phyloP scores from a whole-genome alignment of 2,329 filamentous ascomycete genomes.

The Lachnellula cervina region DNA sequence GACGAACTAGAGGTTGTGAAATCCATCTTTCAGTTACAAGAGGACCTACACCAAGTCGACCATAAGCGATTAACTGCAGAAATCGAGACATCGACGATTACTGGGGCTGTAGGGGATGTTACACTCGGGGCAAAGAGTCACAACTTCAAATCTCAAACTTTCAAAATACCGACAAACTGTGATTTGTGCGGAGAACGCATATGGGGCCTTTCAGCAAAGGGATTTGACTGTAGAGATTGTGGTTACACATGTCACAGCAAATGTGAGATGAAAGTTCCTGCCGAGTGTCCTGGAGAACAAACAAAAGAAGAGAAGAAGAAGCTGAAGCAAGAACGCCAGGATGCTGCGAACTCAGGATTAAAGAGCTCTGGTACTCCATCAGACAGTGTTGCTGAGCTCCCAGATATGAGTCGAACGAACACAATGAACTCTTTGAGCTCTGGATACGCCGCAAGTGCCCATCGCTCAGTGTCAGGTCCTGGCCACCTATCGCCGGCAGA shows the following conservation, averaged over 20 bases:
- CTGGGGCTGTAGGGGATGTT: conserved; percentile 84
- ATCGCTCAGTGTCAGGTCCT: conserved; percentile 66
- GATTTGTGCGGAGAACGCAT: conserved; percentile 95
- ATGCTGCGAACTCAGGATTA: conserved; percentile 54
- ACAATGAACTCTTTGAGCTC: conserved; percentile 90
- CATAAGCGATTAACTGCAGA: conserved; percentile 81
- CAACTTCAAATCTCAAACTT: conserved; percentile 97
- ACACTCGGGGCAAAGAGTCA: conserved; percentile 91
- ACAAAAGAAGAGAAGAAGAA: conserved; percentile 95
- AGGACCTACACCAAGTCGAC: conserved; percentile 79
- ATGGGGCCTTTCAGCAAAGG: conserved; percentile 95
- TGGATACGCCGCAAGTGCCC: conserved; percentile 75
- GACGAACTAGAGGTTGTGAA: conserved; percentile 84
- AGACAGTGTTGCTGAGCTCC: conserved; percentile 55
- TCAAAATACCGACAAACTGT: conserved; percentile 98
- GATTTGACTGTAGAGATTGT: conserved; percentile 92
- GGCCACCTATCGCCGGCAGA: conserved; percentile 46
- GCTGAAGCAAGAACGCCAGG: conserved; percentile 80
- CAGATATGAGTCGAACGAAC: conserved; percentile 67
- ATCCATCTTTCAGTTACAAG: conserved; percentile 78
- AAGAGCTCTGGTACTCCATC: conserved; percentile 30
- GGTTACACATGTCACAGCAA: conserved; percentile 98
- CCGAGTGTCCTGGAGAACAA: conserved; percentile 90
- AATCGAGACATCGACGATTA: conserved; percentile 89
- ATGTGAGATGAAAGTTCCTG: conserved; percentile 97